These are phyloP conservation scores for Solanum hybrid DNA, from an alignment of 305 asterid genomes.

Conservation along the genomic window DNA sequence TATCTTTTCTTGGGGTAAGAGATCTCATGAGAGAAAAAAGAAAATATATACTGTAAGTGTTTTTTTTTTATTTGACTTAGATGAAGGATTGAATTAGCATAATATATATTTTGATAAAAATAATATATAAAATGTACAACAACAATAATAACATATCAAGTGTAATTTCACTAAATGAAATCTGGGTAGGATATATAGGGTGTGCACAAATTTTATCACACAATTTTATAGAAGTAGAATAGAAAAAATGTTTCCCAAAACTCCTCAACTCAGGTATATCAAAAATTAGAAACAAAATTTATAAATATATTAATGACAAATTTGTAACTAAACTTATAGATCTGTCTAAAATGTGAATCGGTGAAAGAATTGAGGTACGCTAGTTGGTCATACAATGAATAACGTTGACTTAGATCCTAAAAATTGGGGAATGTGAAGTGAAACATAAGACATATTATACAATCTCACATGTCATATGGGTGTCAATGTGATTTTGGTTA, in stretches of 20 bases:
- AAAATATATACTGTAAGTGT: neutral
- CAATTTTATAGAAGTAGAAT: too few relatives aligned
- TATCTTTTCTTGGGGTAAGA: neutral
- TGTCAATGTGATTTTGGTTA: neutral
- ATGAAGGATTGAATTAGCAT: neutral
- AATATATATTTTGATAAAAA: neutral
- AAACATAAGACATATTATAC: neutral
- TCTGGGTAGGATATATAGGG: fast-evolving
- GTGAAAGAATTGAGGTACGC: neutral
- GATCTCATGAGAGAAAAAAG: neutral
- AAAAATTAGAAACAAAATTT: neutral
- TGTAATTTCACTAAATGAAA: too few relatives aligned
- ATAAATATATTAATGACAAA: neutral
- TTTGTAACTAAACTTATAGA: neutral
- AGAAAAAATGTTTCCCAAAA: too few relatives aligned
- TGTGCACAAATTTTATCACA: too few relatives aligned
- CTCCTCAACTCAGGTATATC: too few relatives aligned
- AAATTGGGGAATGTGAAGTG: neutral
- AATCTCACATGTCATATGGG: neutral
- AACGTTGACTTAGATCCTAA: neutral
- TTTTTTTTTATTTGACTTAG: neutral
- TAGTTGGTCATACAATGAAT: neutral
- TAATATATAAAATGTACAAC: neutral
- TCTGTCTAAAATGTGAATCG: neutral
- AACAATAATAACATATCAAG: too few relatives aligned